Evolutionary conservation across 306 rosid genomes (phyloP).

Genomic region (Trifolium repens): DNA sequence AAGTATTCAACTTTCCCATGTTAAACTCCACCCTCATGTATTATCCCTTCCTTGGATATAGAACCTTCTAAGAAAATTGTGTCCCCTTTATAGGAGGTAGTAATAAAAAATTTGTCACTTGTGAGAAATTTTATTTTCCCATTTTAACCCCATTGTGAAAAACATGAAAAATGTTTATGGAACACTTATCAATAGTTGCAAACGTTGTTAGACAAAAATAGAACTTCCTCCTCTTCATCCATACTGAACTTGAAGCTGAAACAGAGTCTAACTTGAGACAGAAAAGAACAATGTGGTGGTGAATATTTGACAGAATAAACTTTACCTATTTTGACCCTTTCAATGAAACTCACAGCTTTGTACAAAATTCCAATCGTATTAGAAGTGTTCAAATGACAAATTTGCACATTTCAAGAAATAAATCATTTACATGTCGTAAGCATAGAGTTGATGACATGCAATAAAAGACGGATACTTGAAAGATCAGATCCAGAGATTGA

Average conservation of each 20-base stretch:
- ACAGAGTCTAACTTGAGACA: not conserved
- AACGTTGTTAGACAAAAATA: not conserved
- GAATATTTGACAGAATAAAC: conserved; percentile 39
- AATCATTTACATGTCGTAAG: conserved; percentile 84
- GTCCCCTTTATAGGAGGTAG: not conserved
- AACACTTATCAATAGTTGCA: not conserved
- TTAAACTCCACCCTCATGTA: too few species aligned
- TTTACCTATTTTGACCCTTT: conserved; percentile 25
- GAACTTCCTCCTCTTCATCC: not conserved
- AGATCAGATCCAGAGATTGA: conserved; percentile 58
- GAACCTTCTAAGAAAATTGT: not conserved
- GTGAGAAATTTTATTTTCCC: too few species aligned
- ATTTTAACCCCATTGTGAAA: not conserved
- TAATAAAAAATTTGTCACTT: not conserved
- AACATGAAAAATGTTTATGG: not conserved
- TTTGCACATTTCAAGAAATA: conserved; percentile 31
- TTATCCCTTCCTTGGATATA: too few species aligned
- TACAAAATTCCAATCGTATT: conserved; percentile 46
- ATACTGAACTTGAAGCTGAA: not conserved
- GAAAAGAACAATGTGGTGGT: conserved; percentile 15
- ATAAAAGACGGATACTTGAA: conserved; percentile 68
- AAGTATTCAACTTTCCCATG: too few species aligned
- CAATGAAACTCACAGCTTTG: conserved; percentile 47
- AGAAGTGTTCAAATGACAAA: conserved; percentile 22
- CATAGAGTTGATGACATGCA: conserved; percentile 95